Conservation (phyloP, 768 basidiomycete species). For the Gautieria morchelliformis region DNA sequence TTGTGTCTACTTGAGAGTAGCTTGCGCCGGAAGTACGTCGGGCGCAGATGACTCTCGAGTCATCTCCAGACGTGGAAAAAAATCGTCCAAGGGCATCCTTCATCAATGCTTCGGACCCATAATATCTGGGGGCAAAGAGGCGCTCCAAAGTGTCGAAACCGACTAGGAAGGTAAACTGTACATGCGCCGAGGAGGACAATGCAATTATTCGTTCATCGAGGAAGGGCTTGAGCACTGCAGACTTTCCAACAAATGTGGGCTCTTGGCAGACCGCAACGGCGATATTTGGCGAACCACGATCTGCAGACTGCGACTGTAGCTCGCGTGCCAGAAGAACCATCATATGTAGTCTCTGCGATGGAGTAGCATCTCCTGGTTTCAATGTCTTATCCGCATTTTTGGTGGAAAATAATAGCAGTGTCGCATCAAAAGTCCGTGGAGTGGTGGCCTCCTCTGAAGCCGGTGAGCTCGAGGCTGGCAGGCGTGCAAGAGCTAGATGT, state of each 20-base stretch:
- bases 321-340: conserved; percentile 60
- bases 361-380: conserved; percentile 61
- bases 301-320: conserved; percentile 6
- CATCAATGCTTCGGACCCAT: conserved; percentile 48
- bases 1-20: conserved; percentile 1
- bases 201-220: conserved; percentile 30
- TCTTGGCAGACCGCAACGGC: conserved; percentile 80
- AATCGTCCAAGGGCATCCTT: conserved; percentile 36
- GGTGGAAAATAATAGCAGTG: conserved; percentile 71
- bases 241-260: conserved; percentile 84
- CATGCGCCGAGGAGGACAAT: conserved; percentile 13
- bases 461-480: not conserved
- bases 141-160: conserved; percentile 83
- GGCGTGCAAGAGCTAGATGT: conserved; percentile 60
- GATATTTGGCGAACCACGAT: conserved; percentile 30
- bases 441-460: not conserved
- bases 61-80: conserved; percentile 50
- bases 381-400: conserved; percentile 80
- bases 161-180: conserved; percentile 59
- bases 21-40: conserved; percentile 29
- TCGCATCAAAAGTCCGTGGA: conserved; percentile 50
- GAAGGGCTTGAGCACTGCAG: conserved; percentile 43
- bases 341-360: conserved; percentile 79
- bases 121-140: conserved; percentile 69
- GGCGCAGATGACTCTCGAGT: conserved; percentile 59